Conservation (phyloP, 768 basidiomycete species). For the Pulveroboletus sp. region DNA sequence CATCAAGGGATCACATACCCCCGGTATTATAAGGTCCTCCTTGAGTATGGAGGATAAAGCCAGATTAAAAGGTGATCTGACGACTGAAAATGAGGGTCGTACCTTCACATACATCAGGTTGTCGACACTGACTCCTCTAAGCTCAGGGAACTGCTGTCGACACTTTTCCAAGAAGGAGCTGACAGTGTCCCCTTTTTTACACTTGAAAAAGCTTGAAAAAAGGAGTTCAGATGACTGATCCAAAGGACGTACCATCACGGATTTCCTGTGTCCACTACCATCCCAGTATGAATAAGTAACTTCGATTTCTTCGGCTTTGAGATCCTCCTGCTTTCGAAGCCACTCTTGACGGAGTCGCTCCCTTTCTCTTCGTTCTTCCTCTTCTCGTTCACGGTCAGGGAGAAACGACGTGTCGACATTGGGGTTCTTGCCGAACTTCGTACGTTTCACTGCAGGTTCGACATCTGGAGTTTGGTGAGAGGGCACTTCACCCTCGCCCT, state of each 20-base stretch:
- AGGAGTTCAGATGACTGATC: not conserved
- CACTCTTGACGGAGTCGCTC: conserved; percentile 89
- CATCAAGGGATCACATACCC: conserved; percentile 48
- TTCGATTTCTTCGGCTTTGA: conserved; percentile 76
- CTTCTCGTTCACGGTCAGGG: conserved; percentile 96
- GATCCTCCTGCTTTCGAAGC: conserved; percentile 66
- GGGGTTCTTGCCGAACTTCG: conserved; percentile 91
- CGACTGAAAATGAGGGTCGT: conserved; percentile 13
- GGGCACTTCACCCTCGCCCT: conserved; percentile 39
- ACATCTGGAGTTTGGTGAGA: conserved; percentile 37
- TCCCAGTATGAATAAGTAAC: conserved; percentile 98
- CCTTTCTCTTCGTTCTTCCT: conserved; percentile 81
- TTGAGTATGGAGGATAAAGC: conserved; percentile 28
- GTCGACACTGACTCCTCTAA: conserved; percentile 85
- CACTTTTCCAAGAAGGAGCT: conserved; percentile 88
- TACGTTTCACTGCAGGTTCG: conserved; percentile 55
- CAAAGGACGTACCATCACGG: conserved; percentile 63
- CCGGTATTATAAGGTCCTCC: conserved; percentile 98
- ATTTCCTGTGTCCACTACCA: conserved; percentile 93
- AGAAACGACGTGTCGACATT: conserved; percentile 97
- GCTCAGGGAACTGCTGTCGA: conserved; percentile 86
- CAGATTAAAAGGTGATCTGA: conserved; percentile 2
- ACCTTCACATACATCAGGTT: conserved; percentile 99
- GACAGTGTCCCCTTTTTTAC: conserved; percentile 94
- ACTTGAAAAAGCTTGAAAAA: conserved; percentile 43